phyloP scores from a whole-genome alignment of 352 stramenopile species.

The Globisporangium cylindrosporum region DNA sequence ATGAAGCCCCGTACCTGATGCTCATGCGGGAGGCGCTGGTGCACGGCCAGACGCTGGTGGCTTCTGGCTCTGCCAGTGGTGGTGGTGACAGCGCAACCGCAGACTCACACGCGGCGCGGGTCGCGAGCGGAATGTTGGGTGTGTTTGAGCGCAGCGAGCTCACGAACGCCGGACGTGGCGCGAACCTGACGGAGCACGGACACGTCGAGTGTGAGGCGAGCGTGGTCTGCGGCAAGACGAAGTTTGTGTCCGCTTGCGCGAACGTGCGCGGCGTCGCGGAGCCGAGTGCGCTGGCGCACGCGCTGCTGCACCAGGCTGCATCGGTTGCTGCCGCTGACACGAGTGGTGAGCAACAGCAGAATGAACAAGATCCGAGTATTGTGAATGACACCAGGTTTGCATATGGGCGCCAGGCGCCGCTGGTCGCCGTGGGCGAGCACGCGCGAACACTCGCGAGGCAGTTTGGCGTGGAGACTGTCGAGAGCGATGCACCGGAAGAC shows the following conservation, averaged over 20 bases:
- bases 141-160: constrained; percentile 45
- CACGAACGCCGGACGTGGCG: constrained; percentile 54
- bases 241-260: constrained; percentile 40
- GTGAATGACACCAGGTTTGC: constrained; percentile 13
- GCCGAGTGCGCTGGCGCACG: constrained; percentile 42
- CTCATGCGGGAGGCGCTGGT: constrained; percentile 37
- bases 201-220: constrained; percentile 59
- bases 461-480: constrained; percentile 39
- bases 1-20: constrained; percentile 40
- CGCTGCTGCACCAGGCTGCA: constrained; percentile 34
- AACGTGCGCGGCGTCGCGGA: constrained; percentile 42
- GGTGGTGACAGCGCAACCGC: not conserved
- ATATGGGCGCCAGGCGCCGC: constrained; percentile 47
- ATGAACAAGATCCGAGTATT: too few relatives aligned
- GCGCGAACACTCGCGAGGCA: constrained; percentile 27
- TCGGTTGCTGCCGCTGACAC: not conserved
- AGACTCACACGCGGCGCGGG: constrained; percentile 21
- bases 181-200: constrained; percentile 52
- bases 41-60: constrained; percentile 14
- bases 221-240: constrained; percentile 40
- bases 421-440: constrained; percentile 55
- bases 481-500: constrained; percentile 14
- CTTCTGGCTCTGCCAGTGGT: not conserved
- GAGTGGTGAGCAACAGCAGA: not conserved
- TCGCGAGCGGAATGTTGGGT: constrained; percentile 34